Base-by-base conservation (phyloP, 805 yeast species). In the Metschnikowia continentalis region DNA sequence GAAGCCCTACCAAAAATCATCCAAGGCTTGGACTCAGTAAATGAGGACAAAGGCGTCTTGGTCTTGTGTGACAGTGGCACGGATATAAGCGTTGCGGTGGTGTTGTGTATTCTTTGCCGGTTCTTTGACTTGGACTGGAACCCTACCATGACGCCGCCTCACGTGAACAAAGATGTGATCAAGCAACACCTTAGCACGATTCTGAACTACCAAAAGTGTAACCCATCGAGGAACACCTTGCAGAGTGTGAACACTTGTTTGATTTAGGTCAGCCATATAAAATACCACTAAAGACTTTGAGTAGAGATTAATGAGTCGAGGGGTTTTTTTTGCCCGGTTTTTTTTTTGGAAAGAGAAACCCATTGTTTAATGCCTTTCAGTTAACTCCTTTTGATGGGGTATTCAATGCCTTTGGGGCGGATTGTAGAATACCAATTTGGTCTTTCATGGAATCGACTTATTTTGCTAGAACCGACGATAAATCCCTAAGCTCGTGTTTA, bases 181-280 rank as follows among this genome's bases (percentile, higher is more conserved):
- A 77, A 82, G 50, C 75, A 75, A 51, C 83, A 86, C 49, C 66
- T 89, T 32, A 77, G 82, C 2, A 64, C 63, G 42, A 58, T 89
- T 3, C 71, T 78, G 15, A 32, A 44, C 47, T 35, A 19, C 41
- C 39, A 26, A 17, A 44, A 44, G 17, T 63, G 69, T 6, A 86
- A 88, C 53, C 96, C 96, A 0, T 83, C 90, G 49, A 71, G 96
- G 46, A 83, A 88, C 10, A 86, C 95, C 0, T 69, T 88, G 38
- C 90, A 85, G 57, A 78, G 91, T 30, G 81, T 87, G 2, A 86
- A 88, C 54, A 66, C 82, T 2, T 80, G 55, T 53, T 56, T 85
- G 32, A 78, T 85, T 10, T 22, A 38, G 23, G 20, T 35, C 8
- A 26, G 30, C 30, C 30, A 26, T 26, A 26, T 26, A 8, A 26